Percentiles rank a stretch among this genome's conserved stretches.
Evolutionary conservation across 176 grass and related monocot species (phyloP).

Genomic region (Zoysia pacifica): DNA sequence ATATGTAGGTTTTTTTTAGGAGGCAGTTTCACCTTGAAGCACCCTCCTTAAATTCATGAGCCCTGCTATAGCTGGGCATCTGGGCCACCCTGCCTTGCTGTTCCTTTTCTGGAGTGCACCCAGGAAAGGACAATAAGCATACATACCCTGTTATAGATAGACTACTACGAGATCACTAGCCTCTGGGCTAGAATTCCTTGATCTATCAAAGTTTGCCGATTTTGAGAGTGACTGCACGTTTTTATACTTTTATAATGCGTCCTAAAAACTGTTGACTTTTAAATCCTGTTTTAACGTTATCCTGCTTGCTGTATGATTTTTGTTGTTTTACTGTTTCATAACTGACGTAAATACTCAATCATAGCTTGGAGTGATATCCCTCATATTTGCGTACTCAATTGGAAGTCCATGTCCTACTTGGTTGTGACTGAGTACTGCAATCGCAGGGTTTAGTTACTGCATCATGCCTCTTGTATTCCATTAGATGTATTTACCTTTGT

Average conservation of each 20-base stretch:
- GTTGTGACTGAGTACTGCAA: not conserved
- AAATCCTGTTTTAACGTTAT: not conserved
- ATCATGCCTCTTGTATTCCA: not conserved
- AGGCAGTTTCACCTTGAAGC: constrained; percentile 12
- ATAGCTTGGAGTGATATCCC: not conserved
- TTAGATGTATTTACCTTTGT: constrained; percentile 11
- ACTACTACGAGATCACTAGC: constrained; percentile 1
- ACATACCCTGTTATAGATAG: constrained; percentile 6
- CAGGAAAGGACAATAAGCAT: constrained; percentile 17
- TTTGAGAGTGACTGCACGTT: constrained; percentile 13
- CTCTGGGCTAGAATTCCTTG: not conserved
- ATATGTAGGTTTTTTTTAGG: constrained; percentile 6
- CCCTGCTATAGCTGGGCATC: not conserved
- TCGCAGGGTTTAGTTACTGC: not conserved
- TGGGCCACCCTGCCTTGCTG: constrained; percentile 3
- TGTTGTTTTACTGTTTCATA: constrained; percentile 11
- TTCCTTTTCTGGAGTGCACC: constrained; percentile 31
- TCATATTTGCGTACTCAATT: constrained; percentile 21
- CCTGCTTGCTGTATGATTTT: not conserved
- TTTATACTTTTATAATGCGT: constrained; percentile 5
- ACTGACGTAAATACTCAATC: not conserved
- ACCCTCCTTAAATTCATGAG: not conserved
- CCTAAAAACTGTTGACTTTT: not conserved
- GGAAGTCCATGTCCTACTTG: not conserved
- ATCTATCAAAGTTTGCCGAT: not conserved